A percentile compares a stretch with the other conserved stretches of the same genome.
These are phyloP conservation scores for Eimeria praecox DNA, from an alignment of 169 alveolate genomes.

Conservation along the genomic window DNA sequence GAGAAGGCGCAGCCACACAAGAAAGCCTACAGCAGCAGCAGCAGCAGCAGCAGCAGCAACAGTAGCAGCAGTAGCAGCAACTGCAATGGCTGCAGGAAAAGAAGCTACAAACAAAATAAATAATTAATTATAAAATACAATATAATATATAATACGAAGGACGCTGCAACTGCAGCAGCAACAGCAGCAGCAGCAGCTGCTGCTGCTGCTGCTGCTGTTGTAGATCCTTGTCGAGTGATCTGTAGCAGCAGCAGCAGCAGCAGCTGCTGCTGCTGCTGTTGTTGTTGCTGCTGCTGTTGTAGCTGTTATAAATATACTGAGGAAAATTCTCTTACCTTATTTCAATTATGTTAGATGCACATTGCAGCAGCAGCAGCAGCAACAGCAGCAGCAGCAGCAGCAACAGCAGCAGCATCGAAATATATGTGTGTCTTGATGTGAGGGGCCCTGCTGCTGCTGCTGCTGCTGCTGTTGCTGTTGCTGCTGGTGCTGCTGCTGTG, in stretches of 20 bases:
- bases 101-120: background rate
- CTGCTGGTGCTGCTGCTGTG: slow-evolving; percentile 42
- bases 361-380: background rate
- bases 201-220: slow-evolving; percentile 2
- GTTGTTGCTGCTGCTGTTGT: background rate
- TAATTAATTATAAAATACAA: too few relatives aligned
- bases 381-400: background rate
- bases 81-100: background rate
- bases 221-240: background rate
- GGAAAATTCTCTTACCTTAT: background rate
- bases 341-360: too few relatives aligned
- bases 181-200: background rate
- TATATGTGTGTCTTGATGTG: background rate
- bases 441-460: background rate
- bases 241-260: background rate
- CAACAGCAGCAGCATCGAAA: background rate
- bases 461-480: slow-evolving; percentile 32
- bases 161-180: background rate
- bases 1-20: background rate
- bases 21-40: too few relatives aligned
- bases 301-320: background rate
- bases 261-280: background rate
- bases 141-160: background rate
- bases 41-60: background rate
- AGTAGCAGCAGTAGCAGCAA: slow-evolving; percentile 8